phyloP scores from a whole-genome alignment of 2,329 filamentous ascomycete species.

The Monosporascus sp. region DNA sequence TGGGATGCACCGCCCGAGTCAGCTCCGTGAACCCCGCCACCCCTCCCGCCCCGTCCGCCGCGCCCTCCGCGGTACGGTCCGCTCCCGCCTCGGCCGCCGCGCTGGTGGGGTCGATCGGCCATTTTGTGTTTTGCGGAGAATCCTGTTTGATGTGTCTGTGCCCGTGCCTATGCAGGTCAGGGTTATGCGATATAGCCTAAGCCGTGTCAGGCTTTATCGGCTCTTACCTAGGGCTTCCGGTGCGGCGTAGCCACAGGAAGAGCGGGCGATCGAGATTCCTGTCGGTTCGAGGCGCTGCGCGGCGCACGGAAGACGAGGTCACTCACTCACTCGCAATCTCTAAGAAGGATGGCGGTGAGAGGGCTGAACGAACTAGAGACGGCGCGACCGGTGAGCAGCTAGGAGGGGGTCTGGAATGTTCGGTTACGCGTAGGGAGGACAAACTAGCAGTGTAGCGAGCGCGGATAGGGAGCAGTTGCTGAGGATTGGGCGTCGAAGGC shows the following conservation, averaged over 20 bases:
- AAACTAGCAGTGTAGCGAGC: not conserved
- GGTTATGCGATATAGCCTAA: not conserved
- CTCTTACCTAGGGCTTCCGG: not conserved
- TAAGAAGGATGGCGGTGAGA: not conserved
- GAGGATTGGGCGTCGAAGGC: not conserved
- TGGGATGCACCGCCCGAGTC: slow-evolving; percentile 38
- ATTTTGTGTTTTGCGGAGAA: slow-evolving; percentile 29
- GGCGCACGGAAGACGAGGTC: not conserved
- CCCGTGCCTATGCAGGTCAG: not conserved
- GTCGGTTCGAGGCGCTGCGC: not conserved
- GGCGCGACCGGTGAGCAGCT: not conserved
- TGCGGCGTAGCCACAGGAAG: not conserved
- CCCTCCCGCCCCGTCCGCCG: slow-evolving; percentile 29
- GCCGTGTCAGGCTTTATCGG: not conserved
- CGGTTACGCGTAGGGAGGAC: not conserved
- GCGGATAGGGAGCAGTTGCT: not conserved
- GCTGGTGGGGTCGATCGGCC: slow-evolving; percentile 46
- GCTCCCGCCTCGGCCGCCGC: slow-evolving; percentile 42
- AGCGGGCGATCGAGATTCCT: not conserved
- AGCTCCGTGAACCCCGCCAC: slow-evolving; percentile 39
- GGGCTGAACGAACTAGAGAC: not conserved
- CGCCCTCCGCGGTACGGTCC: slow-evolving; percentile 33
- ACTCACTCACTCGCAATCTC: not conserved
- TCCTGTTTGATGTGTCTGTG: not conserved
- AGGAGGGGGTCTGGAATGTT: not conserved